Conservation (phyloP, 768 basidiomycete genomes). For the Mycena haematopus region DNA sequence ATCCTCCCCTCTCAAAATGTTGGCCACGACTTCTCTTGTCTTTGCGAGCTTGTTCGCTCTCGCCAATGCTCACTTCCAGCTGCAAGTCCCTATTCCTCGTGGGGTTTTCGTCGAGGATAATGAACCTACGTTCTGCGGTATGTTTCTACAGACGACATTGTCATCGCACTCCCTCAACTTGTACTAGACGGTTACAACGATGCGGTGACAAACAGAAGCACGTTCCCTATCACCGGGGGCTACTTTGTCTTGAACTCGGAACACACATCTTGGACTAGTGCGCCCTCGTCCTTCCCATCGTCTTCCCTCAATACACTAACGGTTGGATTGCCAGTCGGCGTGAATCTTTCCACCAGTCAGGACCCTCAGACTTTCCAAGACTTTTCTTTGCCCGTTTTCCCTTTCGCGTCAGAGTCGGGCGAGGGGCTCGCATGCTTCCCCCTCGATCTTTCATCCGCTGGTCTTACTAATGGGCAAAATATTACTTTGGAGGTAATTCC, state of each 20-base stretch:
- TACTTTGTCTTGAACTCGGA: conserved; percentile 70
- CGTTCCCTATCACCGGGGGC: conserved; percentile 71
- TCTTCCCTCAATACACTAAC: conserved; percentile 11
- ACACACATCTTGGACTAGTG: conserved; percentile 68
- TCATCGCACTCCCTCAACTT: conserved; percentile 1
- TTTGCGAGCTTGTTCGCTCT: conserved; percentile 46
- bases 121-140: conserved; percentile 75
- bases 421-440: conserved; percentile 74
- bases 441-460: conserved; percentile 59
- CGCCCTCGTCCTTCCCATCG: conserved; percentile 27
- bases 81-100: conserved; percentile 76
- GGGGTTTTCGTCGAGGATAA: conserved; percentile 68
- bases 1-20: conserved; percentile 36
- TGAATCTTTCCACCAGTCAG: conserved; percentile 7
- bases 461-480: conserved; percentile 68
- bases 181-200: conserved; percentile 65
- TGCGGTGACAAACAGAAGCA: conserved; percentile 60
- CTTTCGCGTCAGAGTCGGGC: conserved; percentile 56
- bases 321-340: not conserved
- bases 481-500: conserved; percentile 65
- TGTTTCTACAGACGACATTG: conserved; percentile 26
- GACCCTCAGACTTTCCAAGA: conserved; percentile 35
- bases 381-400: conserved; percentile 59
- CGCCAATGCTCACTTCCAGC: conserved; percentile 78
- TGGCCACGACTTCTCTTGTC: conserved; percentile 41